These are phyloP conservation scores for Talaromyces ruber DNA, from an alignment of 495 filamentous ascomycete species.

Conservation along the genomic window DNA sequence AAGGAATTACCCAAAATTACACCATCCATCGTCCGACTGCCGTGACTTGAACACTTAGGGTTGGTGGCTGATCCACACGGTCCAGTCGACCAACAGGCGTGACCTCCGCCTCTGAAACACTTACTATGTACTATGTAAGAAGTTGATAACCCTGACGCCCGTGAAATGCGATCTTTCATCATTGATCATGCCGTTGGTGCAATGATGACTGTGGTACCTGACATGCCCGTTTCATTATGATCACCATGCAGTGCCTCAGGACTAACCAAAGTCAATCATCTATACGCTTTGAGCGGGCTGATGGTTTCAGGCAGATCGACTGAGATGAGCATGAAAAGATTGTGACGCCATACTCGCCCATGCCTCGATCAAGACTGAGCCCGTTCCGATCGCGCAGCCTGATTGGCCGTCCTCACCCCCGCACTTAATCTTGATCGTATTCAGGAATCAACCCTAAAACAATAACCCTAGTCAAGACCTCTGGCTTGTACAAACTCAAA, in stretches of 20 bases:
- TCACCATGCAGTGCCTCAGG: too few relatives aligned
- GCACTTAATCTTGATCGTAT: background rate
- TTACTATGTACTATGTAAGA: too few relatives aligned
- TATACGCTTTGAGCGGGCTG: too few relatives aligned
- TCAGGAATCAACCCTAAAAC: background rate
- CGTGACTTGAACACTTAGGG: background rate
- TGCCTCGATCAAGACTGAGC: background rate
- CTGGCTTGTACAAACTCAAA: too few relatives aligned
- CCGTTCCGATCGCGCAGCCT: background rate
- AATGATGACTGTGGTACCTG: background rate
- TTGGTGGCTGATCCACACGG: background rate
- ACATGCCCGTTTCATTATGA: background rate
- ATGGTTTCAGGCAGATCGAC: background rate
- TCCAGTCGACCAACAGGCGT: background rate
- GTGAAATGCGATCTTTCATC: background rate
- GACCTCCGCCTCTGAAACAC: background rate
- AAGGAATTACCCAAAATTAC: background rate
- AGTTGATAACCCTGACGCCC: too few relatives aligned
- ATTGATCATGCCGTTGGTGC: background rate
- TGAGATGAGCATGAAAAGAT: background rate
- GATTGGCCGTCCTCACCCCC: background rate
- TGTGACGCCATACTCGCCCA: background rate
- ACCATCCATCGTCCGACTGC: background rate
- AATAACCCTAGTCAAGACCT: background rate
- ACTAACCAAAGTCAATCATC: too few relatives aligned